Evolutionary conservation across 768 basidiomycete species (phyloP), one percentile per base, ranked within the genome.

Genomic region (Sporobolomyces phaffii): DNA sequence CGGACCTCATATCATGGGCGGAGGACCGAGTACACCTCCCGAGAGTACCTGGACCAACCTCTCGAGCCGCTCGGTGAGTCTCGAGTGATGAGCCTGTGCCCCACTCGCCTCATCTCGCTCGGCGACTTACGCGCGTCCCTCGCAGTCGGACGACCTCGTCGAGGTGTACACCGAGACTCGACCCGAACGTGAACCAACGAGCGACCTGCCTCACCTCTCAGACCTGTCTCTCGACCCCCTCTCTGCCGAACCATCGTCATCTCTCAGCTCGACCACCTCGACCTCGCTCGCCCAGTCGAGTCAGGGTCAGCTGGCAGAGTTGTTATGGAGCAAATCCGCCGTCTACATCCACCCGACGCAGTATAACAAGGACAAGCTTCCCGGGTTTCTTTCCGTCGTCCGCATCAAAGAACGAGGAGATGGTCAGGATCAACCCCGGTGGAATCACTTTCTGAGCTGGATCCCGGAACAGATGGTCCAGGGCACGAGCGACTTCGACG

Each of bases 281-380:
- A 24, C 45, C 50, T 40, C 34, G 14, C 33, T 9, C 20, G 18
- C 52, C 13, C 20, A 43, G 10, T 26, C 11, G 3, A 51, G 36
- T 29, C 29, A 58, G 22, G 48, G 47, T 1, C 24, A 44, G 5
- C 51, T 63, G 22, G 66, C 61, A 29, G 66, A 68, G 36, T 50
- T 68, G 9, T 40, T 68, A 0, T 68, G 66, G 66, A 58, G 61
- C 77, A 96, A 94, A 77, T 90, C 88, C 45, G 93, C 92, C 77
- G 94, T 97, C 49, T 92, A 94, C 76, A 86, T 99, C 48, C 90
- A 97, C 73, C 96, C 96, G 0, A 94, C 92, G 3, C 85, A 88
- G 5, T 93, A 91, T 77, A 82, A 88, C 3, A 83, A 88, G 74
- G 96, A 98, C 78, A 94, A 97, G 77, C 89, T 97, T 40, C 85